Percentiles rank a stretch among this genome's conserved stretches.
These are phyloP conservation scores for Epichloe festucae DNA, from an alignment of 2,329 filamentous ascomycete genomes.

Conservation along the genomic window DNA sequence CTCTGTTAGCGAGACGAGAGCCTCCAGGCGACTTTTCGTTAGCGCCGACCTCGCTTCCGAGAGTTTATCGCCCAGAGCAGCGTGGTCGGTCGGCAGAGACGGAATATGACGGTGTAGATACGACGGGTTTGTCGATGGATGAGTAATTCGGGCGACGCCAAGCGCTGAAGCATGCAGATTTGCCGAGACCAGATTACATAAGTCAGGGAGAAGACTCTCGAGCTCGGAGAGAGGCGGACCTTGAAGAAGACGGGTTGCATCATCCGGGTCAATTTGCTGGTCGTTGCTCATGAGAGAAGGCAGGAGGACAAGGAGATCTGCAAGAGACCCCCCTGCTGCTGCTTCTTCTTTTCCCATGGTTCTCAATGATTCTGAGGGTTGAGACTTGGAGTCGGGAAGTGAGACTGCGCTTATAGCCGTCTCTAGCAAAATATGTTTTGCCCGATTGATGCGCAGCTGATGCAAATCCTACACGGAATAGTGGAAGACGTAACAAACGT, in stretches of 20 bases:
- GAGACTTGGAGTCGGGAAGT: constrained; percentile 12
- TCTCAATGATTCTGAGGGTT: constrained; percentile 6
- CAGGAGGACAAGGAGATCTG: constrained; percentile 43
- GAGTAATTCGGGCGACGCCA: constrained; percentile 32
- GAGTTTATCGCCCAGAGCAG: constrained; percentile 23
- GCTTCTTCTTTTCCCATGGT: constrained; percentile 9
- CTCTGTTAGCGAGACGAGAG: constrained; percentile 22
- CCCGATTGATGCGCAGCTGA: constrained; percentile 31
- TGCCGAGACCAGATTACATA: constrained; percentile 34
- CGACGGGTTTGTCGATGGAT: constrained; percentile 38
- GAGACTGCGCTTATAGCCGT: constrained; percentile 35
- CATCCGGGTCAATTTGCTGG: constrained; percentile 21
- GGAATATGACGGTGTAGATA: constrained; percentile 46
- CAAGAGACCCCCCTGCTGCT: constrained; percentile 31
- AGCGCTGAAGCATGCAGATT: constrained; percentile 37
- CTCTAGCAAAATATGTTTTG: constrained; percentile 38
- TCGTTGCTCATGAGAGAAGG: constrained; percentile 31
- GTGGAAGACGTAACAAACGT: neutral
- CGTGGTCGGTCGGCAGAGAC: constrained; percentile 28
- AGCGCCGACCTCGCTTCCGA: constrained; percentile 20
- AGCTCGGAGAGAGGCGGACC: constrained; percentile 37
- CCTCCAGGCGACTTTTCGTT: constrained; percentile 24
- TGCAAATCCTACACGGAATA: constrained; percentile 32
- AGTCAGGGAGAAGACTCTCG: constrained; percentile 31
- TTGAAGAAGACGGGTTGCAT: constrained; percentile 32